A percentile compares a stretch with the other conserved stretches of the same genome.
Conservation (phyloP, 2,329 filamentous ascomycete species). For the Septoria petroselini region DNA sequence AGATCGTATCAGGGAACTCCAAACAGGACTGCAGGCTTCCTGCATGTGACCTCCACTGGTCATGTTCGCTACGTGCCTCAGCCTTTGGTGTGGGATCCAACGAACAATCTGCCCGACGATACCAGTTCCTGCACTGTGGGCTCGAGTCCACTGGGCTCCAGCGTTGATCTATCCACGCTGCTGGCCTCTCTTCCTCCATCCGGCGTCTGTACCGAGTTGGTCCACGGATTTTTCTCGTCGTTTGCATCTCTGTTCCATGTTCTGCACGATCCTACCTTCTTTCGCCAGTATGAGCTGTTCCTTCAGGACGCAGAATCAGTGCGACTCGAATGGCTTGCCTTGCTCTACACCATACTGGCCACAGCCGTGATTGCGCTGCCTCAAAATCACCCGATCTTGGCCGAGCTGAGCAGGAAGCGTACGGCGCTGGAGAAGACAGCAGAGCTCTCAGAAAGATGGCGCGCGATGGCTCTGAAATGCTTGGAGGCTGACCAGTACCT, state of each 20-base stretch:
- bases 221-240: not conserved
- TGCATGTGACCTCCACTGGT: too few species aligned
- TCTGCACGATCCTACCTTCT: conserved; percentile 3
- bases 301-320: not conserved
- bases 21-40: too few species aligned
- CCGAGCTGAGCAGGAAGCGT: not conserved
- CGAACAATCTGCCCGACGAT: too few species aligned
- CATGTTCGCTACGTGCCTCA: too few species aligned
- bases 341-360: conserved; percentile 4
- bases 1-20: too few species aligned
- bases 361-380: not conserved
- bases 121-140: not conserved
- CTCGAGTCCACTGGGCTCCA: not conserved
- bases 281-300: conserved; percentile 2
- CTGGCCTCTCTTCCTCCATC: not conserved
- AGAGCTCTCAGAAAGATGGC: conserved; percentile 3
- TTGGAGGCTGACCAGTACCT: conserved; percentile 6
- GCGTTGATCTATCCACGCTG: too few species aligned
- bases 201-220: not conserved
- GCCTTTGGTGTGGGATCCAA: too few species aligned
- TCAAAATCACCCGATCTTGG: not conserved
- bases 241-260: conserved; percentile 11
- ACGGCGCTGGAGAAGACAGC: not conserved
- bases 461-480: not conserved
- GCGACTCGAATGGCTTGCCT: not conserved